Evolutionary conservation across 345 rosid species (phyloP).

Genomic region (Limnanthes douglasii): DNA sequence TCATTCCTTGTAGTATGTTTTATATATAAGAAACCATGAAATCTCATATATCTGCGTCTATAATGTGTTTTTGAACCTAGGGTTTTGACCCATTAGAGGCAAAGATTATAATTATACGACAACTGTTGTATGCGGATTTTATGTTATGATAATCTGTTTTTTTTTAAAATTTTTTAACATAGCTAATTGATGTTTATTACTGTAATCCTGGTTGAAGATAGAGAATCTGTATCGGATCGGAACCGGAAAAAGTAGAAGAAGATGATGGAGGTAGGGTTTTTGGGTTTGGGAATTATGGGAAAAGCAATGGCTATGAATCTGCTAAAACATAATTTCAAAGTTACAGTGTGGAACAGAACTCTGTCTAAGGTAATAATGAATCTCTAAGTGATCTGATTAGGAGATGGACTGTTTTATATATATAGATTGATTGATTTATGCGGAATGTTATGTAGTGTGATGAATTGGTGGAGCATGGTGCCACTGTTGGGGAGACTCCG

Average conservation of each 20-base stretch:
- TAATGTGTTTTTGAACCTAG: too few relatives aligned
- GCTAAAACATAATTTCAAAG: conserved; percentile 68
- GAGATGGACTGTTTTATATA: not conserved
- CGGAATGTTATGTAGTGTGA: conserved; percentile 32
- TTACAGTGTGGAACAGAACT: conserved; percentile 93
- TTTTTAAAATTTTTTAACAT: too few relatives aligned
- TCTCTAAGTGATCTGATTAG: not conserved
- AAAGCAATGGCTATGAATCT: conserved; percentile 88
- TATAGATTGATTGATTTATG: not conserved
- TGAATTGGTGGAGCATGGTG: conserved; percentile 82
- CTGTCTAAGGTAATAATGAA: conserved; percentile 56
- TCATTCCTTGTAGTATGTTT: too few relatives aligned
- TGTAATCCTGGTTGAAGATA: too few relatives aligned
- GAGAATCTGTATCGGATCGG: too few relatives aligned
- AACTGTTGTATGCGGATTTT: too few relatives aligned
- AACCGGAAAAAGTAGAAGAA: conserved; percentile 2
- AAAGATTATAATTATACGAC: too few relatives aligned
- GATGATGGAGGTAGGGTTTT: conserved; percentile 82
- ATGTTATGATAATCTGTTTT: too few relatives aligned
- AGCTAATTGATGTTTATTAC: too few relatives aligned
- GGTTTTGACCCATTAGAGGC: too few relatives aligned
- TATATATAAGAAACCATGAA: too few relatives aligned
- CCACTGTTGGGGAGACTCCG: conserved; percentile 66
- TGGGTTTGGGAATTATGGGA: conserved; percentile 96
- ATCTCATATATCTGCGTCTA: too few relatives aligned